phyloP scores from a whole-genome alignment of 257 asterid species.

The Lavandula angustifolia region DNA sequence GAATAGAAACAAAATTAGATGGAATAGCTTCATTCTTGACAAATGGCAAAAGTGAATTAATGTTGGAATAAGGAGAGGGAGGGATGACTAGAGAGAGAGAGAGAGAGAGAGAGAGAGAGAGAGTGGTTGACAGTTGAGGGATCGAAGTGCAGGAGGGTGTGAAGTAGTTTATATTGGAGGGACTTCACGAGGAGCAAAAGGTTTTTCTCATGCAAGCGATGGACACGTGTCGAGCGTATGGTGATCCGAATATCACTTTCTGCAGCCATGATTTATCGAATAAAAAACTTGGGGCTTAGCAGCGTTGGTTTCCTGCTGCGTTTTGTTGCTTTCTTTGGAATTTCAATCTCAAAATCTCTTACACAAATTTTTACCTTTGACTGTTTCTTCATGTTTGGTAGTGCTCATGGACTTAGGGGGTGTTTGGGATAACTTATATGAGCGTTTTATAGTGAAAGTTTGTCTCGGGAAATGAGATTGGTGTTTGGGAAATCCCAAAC shows the following conservation, averaged over 20 bases:
- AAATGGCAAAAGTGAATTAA: neutral
- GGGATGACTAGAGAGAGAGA: conserved; percentile 21
- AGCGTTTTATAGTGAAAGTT: too few relatives aligned
- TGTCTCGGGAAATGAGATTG: too few relatives aligned
- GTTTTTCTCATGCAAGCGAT: conserved; percentile 24
- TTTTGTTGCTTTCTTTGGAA: conserved; percentile 28
- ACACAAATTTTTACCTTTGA: conserved; percentile 8
- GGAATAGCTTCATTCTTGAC: conserved; percentile 37
- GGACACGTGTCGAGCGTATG: conserved; percentile 47
- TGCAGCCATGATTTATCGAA: neutral
- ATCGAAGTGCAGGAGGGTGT: conserved; percentile 33
- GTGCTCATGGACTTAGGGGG: neutral
- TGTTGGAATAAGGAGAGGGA: neutral
- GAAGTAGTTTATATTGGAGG: conserved; percentile 47
- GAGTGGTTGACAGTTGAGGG: conserved; percentile 28
- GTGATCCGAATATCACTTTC: conserved; percentile 39
- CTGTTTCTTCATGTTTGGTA: conserved; percentile 28
- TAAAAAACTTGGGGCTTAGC: neutral
- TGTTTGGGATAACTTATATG: too few relatives aligned
- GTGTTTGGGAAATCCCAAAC: too few relatives aligned
- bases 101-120: conserved; percentile 14
- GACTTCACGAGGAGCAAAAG: conserved; percentile 12
- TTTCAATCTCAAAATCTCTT: conserved; percentile 19
- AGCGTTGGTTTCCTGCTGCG: neutral
- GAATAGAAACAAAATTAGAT: conserved; percentile 21